Percentiles rank a stretch among this genome's conserved stretches.
Conservation (phyloP, 2,329 filamentous ascomycete genomes). For the Erysiphe pisi region DNA sequence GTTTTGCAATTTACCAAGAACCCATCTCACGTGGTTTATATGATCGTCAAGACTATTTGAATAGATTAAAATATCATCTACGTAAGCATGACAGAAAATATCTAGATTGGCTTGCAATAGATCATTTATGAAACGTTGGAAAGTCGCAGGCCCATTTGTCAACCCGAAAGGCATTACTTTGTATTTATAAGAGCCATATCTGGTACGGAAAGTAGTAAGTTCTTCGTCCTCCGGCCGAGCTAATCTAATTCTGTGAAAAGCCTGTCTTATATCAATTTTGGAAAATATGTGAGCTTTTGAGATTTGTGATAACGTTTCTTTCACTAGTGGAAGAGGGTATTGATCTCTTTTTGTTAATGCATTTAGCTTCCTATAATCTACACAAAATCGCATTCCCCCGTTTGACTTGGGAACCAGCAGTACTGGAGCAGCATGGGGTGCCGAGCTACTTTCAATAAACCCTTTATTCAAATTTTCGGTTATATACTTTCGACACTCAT, state of each 20-base stretch:
- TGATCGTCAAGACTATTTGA: no score
- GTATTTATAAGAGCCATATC: constrained; percentile 18
- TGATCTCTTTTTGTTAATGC: not conserved
- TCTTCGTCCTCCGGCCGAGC: not conserved
- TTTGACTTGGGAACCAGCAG: not conserved
- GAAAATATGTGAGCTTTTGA: not conserved
- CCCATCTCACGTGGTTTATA: not conserved
- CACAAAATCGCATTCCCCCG: not conserved
- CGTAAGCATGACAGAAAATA: no score
- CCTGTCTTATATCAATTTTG: not conserved
- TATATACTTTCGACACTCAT: not conserved
- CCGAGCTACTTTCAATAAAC: not conserved
- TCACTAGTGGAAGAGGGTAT: not conserved
- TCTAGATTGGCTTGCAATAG: not conserved
- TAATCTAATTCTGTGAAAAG: not conserved
- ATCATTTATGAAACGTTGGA: not conserved
- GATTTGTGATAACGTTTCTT: not conserved
- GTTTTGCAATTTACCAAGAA: not conserved
- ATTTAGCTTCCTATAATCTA: not conserved
- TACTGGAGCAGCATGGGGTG: not conserved
- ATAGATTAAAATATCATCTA: no score
- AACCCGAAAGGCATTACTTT: not conserved
- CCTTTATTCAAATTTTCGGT: not conserved
- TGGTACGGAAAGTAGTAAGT: not conserved
- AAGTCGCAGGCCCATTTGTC: not conserved